Evolutionary conservation across 352 stramenopile genomes (phyloP).

Genomic region (Saprolegnia diclina): DNA sequence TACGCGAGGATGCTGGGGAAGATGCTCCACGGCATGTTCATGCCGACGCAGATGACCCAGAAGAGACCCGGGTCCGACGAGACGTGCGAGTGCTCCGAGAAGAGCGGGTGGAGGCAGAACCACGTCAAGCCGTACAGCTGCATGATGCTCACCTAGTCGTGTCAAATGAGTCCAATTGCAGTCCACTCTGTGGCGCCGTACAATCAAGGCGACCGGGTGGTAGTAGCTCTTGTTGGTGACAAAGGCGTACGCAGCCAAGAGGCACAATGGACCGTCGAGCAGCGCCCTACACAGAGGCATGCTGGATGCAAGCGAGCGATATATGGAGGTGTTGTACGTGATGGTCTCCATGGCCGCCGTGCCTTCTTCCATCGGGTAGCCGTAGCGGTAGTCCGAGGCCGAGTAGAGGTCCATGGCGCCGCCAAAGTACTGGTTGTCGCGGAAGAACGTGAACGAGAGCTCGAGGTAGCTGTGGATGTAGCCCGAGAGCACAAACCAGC

Average conservation of each 20-base stretch:
- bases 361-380: slow-evolving; percentile 25
- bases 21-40: slow-evolving; percentile 16
- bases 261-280: slow-evolving; percentile 18
- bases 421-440: slow-evolving; percentile 26
- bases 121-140: slow-evolving; percentile 24
- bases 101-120: slow-evolving; percentile 23
- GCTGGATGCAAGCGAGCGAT: neutral
- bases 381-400: slow-evolving; percentile 22
- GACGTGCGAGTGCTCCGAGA: slow-evolving; percentile 20
- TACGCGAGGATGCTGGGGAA: slow-evolving; percentile 12
- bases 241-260: slow-evolving; percentile 20
- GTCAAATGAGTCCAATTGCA: neutral
- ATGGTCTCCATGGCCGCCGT: slow-evolving; percentile 23
- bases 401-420: slow-evolving; percentile 23
- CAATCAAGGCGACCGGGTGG: slow-evolving; percentile 11
- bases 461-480: slow-evolving; percentile 24
- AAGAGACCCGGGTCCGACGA: slow-evolving; percentile 16
- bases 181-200: neutral
- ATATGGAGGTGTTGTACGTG: neutral
- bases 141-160: slow-evolving; percentile 20
- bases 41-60: slow-evolving; percentile 21
- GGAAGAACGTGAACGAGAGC: slow-evolving; percentile 23
- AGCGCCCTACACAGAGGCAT: slow-evolving; percentile 6
- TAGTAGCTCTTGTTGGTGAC: slow-evolving; percentile 21
- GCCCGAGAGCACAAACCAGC: slow-evolving; percentile 22